Percentiles rank a stretch among this genome's conserved stretches.
These are phyloP conservation scores for Haematococcus lacustris DNA, from an alignment of 139 green algal species.

Conservation along the genomic window DNA sequence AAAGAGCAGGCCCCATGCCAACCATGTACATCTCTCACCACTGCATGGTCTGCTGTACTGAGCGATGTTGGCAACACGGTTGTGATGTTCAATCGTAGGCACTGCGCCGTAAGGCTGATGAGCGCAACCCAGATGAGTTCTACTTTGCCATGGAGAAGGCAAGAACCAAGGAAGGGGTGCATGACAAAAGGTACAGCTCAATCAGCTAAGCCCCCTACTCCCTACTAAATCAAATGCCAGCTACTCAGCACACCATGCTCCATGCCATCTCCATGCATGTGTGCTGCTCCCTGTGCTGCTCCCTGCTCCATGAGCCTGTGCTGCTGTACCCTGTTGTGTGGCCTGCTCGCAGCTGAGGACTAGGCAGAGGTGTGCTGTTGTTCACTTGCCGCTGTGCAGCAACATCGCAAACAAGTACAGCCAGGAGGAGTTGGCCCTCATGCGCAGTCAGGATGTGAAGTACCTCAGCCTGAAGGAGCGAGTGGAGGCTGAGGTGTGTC, in stretches of 20 bases:
- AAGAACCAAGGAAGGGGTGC: constrained; percentile 75
- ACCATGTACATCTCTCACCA: neutral
- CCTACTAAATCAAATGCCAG: no score
- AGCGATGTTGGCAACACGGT: constrained; percentile 54
- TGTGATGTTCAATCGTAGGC: constrained; percentile 91
- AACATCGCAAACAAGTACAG: constrained; percentile 91
- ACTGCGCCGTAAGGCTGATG: constrained; percentile 82
- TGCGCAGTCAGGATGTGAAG: constrained; percentile 88
- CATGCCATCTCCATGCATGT: constrained; percentile 84
- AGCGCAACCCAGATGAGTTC: constrained; percentile 97
- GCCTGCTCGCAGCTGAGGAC: no score
- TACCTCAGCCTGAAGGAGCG: constrained; percentile 77
- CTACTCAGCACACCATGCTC: no score
- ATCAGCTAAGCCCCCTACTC: constrained; percentile 86
- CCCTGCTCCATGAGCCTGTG: no score
- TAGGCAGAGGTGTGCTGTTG: no score
- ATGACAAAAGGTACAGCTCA: constrained; percentile 52
- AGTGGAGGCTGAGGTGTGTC: constrained; percentile 67
- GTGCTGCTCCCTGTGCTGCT: no score
- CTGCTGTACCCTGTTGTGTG: no score
- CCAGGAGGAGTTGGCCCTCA: constrained; percentile 83
- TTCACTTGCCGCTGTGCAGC: no score
- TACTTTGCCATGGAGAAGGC: constrained; percentile 95
- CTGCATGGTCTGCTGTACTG: no score
- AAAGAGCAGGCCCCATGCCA: neutral